Evolutionary conservation across 169 alveolate genomes (phyloP).

Genomic region (Plasmodium malariae): DNA sequence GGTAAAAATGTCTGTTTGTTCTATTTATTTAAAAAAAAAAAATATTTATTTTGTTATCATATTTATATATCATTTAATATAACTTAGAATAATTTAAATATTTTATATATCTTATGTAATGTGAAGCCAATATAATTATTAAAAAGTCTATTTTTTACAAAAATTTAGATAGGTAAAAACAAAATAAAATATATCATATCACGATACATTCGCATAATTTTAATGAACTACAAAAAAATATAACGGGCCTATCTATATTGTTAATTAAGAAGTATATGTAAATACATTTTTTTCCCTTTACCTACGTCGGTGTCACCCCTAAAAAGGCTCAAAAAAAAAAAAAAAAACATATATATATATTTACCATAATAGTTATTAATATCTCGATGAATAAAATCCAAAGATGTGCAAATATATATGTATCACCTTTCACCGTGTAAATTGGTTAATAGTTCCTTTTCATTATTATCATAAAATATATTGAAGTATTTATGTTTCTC

Average conservation of each 20-base stretch:
- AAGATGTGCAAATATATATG: constrained; percentile 7
- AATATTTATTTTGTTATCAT: constrained; percentile 7
- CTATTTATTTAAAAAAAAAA: constrained; percentile 25
- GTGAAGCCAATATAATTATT: too few relatives aligned
- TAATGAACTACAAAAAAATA: neutral
- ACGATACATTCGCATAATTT: neutral
- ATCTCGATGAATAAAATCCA: too few relatives aligned
- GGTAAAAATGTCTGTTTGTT: constrained; percentile 50
- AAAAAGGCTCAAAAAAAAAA: constrained; percentile 23
- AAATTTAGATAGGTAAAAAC: too few relatives aligned
- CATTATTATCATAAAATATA: constrained; percentile 22
- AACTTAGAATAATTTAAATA: neutral
- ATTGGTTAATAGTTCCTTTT: constrained; percentile 16
- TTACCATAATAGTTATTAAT: neutral
- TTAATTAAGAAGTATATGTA: neutral
- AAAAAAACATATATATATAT: constrained; percentile 16
- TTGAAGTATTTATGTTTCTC: constrained; percentile 67
- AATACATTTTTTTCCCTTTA: constrained; percentile 13
- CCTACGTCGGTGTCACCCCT: constrained; percentile 50
- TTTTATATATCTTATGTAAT: neutral
- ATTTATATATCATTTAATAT: neutral
- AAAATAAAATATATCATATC: neutral
- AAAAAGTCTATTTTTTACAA: too few relatives aligned
- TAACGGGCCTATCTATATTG: neutral
- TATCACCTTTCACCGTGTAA: constrained; percentile 42